Conservation (phyloP, 2,329 filamentous ascomycete species). For the Beauveria brongniartii region DNA sequence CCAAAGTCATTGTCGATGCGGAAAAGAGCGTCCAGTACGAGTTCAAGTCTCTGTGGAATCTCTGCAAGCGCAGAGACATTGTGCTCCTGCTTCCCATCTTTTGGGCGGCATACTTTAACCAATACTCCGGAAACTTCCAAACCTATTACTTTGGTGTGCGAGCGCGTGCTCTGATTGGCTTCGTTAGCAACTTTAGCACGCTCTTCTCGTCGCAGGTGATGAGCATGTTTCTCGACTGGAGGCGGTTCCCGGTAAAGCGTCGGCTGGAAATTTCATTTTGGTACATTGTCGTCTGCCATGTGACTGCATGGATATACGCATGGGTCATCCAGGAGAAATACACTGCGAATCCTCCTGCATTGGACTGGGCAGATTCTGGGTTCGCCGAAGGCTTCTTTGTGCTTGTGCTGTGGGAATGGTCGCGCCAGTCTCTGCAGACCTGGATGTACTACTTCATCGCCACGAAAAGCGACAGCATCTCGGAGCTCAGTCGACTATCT, state of each 20-base stretch:
- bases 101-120: slow-evolving; percentile 23
- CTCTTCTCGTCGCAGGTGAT: slow-evolving; percentile 38
- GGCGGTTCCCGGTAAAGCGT: slow-evolving; percentile 26
- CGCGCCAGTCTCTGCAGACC: slow-evolving; percentile 44
- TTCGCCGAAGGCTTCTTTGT: slow-evolving; percentile 41
- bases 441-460: slow-evolving; percentile 49
- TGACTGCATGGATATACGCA: slow-evolving; percentile 42
- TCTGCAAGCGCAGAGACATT: slow-evolving; percentile 16
- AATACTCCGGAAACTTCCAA: slow-evolving; percentile 38
- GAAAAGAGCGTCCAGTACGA: slow-evolving; percentile 18
- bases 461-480: slow-evolving; percentile 47
- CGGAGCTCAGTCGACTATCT: slow-evolving; percentile 36
- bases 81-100: slow-evolving; percentile 18
- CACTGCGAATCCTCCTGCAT: slow-evolving; percentile 29
- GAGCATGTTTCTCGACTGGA: slow-evolving; percentile 36
- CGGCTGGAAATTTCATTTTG: slow-evolving; percentile 36
- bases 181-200: slow-evolving; percentile 27
- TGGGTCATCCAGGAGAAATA: slow-evolving; percentile 46
- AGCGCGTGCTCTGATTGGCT: slow-evolving; percentile 38
- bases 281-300: slow-evolving; percentile 35
- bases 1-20: slow-evolving; percentile 16
- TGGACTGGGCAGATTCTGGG: slow-evolving; percentile 34
- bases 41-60: slow-evolving; percentile 16
- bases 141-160: slow-evolving; percentile 32
- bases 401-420: slow-evolving; percentile 39